Evolutionary conservation across 257 asterid species (phyloP), one percentile per base, ranked within the genome.

Genomic region (Gentiana straminea): DNA sequence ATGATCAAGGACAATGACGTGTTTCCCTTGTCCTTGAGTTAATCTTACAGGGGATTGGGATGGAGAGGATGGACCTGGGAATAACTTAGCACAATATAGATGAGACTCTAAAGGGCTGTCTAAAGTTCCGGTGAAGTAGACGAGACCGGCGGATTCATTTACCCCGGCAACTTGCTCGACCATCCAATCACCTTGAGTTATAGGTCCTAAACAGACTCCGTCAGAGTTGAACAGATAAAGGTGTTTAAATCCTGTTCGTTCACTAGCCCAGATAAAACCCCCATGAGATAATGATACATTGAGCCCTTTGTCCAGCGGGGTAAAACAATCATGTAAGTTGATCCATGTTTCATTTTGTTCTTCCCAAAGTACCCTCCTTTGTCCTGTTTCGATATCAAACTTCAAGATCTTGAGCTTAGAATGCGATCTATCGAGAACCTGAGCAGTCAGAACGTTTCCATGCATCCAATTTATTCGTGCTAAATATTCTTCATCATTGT

Each of bases 221-320:
- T 81, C 75, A 0, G 57, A 34, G 53, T 90, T 86, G 9, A 86
- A 84, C 65, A 90, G 58, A 70, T 90, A 86, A 60, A 90, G 74
- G 75, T 86, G 98, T 49, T 85, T 73, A 69, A 79, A 90, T 56
- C 96, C 98, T 1, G 95, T 79, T 78, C 70, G 84, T 68, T 90
- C 98, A 44, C 98, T 84, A 0, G 95, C 91, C 98, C 98, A 90
- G 60, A 86, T 75, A 75, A 90, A 90, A 4, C 94, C 94, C 10
- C 84, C 83, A 7, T 73, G 78, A 33, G 75, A 60, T 24, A 24
- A 24, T 24, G 24, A 24, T 64, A 65, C 75, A 55, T 72, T 59
- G 8, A 80, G 86, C 61, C 83, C 64, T 67, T 65, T 82, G 63
- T 84, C 95, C 62, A 90, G 57, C 55, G 95, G 84, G 54, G 90